Conservation (phyloP, 1,284 basidiomycete genomes). For the Boletus nobilissimus region DNA sequence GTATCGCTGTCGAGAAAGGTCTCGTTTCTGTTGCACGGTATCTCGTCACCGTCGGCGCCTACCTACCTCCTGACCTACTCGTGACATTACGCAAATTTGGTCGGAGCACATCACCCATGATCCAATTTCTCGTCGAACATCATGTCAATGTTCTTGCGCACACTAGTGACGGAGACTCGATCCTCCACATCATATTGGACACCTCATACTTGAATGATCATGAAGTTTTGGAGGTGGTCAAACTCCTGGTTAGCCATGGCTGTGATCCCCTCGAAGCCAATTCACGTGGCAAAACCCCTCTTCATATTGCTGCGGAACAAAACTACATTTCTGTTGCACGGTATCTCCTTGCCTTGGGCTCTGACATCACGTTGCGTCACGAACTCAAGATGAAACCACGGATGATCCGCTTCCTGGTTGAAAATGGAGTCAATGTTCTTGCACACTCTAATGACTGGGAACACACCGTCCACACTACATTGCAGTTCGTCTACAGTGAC, state of each 20-base stretch:
- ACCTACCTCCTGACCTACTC: not conserved
- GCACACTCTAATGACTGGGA: not conserved
- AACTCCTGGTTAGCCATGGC: no score
- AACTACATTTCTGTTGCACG: not conserved
- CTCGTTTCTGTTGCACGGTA: not conserved
- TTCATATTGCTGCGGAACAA: not conserved
- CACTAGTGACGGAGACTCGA: not conserved
- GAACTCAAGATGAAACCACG: no score
- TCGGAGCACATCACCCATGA: not conserved
- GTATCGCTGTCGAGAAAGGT: not conserved
- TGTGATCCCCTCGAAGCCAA: no score
- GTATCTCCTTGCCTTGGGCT: not conserved
- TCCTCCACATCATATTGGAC: not conserved
- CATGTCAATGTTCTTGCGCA: not conserved
- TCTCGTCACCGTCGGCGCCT: not conserved
- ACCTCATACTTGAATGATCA: no score
- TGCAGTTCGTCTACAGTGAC: not conserved
- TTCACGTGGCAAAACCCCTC: no score
- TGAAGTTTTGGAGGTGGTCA: no score
- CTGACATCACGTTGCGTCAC: no score
- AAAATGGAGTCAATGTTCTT: not conserved
- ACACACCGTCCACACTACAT: not conserved
- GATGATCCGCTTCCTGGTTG: not conserved
- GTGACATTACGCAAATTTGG: no score
- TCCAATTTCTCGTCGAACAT: not conserved